These are phyloP conservation scores for Dorcoceras hygrometricum DNA, from an alignment of 257 asterid species.

Conservation along the genomic window DNA sequence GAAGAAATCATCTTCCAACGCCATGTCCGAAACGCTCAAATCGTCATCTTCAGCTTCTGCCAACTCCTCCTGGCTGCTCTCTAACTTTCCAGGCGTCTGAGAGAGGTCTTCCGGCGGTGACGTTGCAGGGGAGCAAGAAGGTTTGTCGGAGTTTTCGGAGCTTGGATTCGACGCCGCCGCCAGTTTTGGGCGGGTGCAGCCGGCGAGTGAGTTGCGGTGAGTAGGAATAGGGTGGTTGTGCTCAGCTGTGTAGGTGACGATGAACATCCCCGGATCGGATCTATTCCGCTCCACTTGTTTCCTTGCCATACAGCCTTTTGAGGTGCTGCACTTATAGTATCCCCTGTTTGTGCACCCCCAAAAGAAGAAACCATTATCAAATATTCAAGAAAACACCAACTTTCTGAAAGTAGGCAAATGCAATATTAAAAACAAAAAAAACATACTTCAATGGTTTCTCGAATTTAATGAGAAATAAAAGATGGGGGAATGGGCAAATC, in stretches of 20 bases:
- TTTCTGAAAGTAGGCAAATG: background rate
- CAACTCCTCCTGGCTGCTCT: slow-evolving; percentile 45
- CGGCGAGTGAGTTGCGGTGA: slow-evolving; percentile 90
- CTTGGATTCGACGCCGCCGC: slow-evolving; percentile 30
- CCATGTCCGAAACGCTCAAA: slow-evolving; percentile 19
- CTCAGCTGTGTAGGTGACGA: slow-evolving; percentile 83
- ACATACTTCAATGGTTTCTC: too few relatives aligned
- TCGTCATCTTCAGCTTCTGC: slow-evolving; percentile 17
- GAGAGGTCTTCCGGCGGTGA: slow-evolving; percentile 38
- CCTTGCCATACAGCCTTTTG: slow-evolving; percentile 86
- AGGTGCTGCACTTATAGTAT: slow-evolving; percentile 90
- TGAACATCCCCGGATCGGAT: slow-evolving; percentile 91
- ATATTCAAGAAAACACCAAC: background rate
- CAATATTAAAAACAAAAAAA: background rate
- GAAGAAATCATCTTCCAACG: slow-evolving; percentile 39
- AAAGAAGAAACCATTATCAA: slow-evolving; percentile 7
- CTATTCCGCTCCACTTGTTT: slow-evolving; percentile 95
- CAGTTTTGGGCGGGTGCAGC: slow-evolving; percentile 70
- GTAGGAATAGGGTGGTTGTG: slow-evolving; percentile 94
- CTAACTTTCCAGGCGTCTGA: slow-evolving; percentile 48
- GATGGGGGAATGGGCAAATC: background rate
- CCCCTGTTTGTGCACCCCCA: slow-evolving; percentile 50
- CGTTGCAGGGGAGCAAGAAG: slow-evolving; percentile 39
- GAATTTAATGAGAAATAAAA: background rate
- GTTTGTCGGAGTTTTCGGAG: slow-evolving; percentile 41